These are phyloP conservation scores for Lasiosphaeris hirsuta DNA, from an alignment of 495 filamentous ascomycete genomes.

Conservation along the genomic window DNA sequence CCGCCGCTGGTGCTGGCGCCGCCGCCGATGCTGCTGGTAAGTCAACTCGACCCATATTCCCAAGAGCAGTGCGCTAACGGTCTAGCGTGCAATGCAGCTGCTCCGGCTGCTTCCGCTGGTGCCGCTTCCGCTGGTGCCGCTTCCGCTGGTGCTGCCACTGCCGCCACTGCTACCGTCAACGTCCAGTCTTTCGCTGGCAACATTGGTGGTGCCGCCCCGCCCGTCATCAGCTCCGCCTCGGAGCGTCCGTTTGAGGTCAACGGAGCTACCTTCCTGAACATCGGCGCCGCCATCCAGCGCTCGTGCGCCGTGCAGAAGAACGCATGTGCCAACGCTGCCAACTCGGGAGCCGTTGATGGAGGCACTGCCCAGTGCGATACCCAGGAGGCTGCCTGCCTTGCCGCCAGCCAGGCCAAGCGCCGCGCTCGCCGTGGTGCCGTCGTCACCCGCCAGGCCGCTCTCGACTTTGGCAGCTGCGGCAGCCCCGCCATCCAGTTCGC, in stretches of 20 bases:
- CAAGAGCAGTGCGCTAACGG: background rate
- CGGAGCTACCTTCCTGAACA: slow-evolving; percentile 49
- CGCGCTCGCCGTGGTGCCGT: slow-evolving; percentile 21
- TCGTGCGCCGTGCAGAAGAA: slow-evolving; percentile 57
- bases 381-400: slow-evolving; percentile 45
- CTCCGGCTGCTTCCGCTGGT: slow-evolving; percentile 3
- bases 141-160: slow-evolving; percentile 20
- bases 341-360: slow-evolving; percentile 42
- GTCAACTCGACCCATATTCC: background rate
- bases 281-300: slow-evolving; percentile 49
- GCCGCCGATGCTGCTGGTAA: slow-evolving; percentile 36
- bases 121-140: slow-evolving; percentile 42
- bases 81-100: slow-evolving; percentile 17
- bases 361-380: slow-evolving; percentile 47
- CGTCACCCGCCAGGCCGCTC: slow-evolving; percentile 21
- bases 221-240: slow-evolving; percentile 44
- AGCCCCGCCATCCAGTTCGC: slow-evolving; percentile 55
- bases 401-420: slow-evolving; percentile 26
- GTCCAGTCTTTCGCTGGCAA: slow-evolving; percentile 56
- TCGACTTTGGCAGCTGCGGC: slow-evolving; percentile 49
- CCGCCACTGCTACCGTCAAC: slow-evolving; percentile 35
- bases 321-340: slow-evolving; percentile 53
- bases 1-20: slow-evolving; percentile 43
- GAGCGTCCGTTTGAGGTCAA: slow-evolving; percentile 54
- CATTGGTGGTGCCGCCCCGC: slow-evolving; percentile 50